Base-by-base conservation (phyloP, 2,329 filamentous ascomycete species). In the Diaporthe ilicicola region DNA sequence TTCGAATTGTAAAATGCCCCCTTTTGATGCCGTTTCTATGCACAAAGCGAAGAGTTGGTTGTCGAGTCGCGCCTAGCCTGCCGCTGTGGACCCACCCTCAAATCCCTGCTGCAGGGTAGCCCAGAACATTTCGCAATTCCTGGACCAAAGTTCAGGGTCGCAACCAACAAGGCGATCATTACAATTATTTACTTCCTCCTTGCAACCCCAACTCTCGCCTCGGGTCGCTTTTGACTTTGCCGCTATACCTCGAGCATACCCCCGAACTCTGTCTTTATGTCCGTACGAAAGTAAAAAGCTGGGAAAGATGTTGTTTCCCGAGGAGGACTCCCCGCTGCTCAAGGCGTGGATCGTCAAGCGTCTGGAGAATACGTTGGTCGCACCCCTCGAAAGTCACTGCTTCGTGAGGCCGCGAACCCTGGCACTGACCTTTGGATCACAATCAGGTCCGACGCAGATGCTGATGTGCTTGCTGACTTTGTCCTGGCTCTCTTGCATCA, bases 381-480 rank as follows among this genome's bases (percentile, higher is more conserved):
- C 51, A 48, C 64, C 53, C 53, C 13, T 62, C 50, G 19, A 71
- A 53, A 56, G 24, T 27, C 55, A n/a, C 39, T 67, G 68, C 39
- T 61, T 32, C 37, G 7, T 15, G 13, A 15, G 10, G 29, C 22
- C 7, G 12, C 12, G 27, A 46, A 13, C 29, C 42, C 6, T 17
- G 12, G 22, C 5, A n/a, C 72, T 73, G 19, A 73, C 39, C 9
- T 50, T 61, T 71, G n/a, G 7, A 7, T 4, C 24, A 10, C 13
- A 24, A 59, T 34, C 73, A 94, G 92, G 67, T 93, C 92, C 34
- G 93, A 95, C 77, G 93, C 92, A 64, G 93, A 96, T 78, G 89
- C 91, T 39, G 93, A 94, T 77, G 92, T 95, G 6, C 89, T 96
- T 3, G 93, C 93, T 56, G 93, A 96, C 76, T 96, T 95, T 78